Conservation (phyloP, 2,329 filamentous ascomycete genomes). For the Hymenoscyphus albidus region DNA sequence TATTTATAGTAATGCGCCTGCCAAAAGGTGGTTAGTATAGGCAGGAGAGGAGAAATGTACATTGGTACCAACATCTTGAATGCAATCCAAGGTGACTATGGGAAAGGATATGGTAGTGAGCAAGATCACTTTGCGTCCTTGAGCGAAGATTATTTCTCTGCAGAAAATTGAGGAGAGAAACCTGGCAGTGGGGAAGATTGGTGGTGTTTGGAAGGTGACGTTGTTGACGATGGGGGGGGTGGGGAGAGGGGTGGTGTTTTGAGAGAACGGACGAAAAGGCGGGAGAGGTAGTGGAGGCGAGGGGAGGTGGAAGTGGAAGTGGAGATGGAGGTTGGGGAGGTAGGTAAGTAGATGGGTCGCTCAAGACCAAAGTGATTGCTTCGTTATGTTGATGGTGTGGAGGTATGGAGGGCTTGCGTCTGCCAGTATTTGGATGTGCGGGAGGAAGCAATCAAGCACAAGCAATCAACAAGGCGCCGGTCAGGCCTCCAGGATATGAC, state of each 20-base stretch:
- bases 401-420: too few relatives aligned
- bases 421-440: background rate
- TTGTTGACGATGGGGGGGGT: background rate
- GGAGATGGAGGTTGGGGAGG: background rate
- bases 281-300: background rate
- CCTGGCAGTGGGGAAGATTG: background rate
- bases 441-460: background rate
- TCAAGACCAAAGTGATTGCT: background rate
- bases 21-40: slow-evolving; percentile 14
- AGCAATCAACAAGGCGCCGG: background rate
- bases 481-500: background rate
- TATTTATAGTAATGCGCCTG: slow-evolving; percentile 85
- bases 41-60: background rate
- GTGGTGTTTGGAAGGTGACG: background rate
- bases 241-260: background rate
- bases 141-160: background rate
- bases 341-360: background rate
- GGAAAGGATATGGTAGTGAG: background rate
- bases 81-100: background rate
- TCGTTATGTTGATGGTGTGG: background rate
- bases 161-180: background rate
- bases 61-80: background rate
- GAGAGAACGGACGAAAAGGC: background rate
- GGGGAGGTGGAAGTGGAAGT: background rate
- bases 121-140: background rate